Percentiles rank a stretch among this genome's conserved stretches.
Evolutionary conservation across 1,139 yeast genomes (phyloP).

Genomic region (Candida sojae): DNA sequence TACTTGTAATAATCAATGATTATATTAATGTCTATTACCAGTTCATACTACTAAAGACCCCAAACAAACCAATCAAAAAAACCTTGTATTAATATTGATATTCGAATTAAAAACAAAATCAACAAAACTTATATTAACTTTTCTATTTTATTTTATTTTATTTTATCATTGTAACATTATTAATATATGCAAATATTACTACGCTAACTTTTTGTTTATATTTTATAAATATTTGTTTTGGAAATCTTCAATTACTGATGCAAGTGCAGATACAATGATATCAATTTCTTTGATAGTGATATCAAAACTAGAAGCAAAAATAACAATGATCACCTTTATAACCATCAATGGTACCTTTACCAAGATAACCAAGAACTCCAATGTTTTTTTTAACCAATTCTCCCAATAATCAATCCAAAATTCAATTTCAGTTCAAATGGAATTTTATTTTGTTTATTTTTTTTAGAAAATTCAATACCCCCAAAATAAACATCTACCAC

Average conservation of each 20-base stretch:
- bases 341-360: constrained; percentile 36
- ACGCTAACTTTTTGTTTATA: too few relatives aligned
- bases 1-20: constrained; percentile 22
- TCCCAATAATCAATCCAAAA: constrained; percentile 23
- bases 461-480: constrained; percentile 56
- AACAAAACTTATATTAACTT: too few relatives aligned
- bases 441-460: constrained; percentile 46
- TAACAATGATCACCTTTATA: constrained; percentile 47
- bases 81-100: too few relatives aligned
- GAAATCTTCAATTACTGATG: neutral
- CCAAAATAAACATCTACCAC: constrained; percentile 67
- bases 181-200: too few relatives aligned
- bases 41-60: too few relatives aligned
- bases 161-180: too few relatives aligned
- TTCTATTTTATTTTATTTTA: too few relatives aligned
- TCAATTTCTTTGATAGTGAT: constrained; percentile 49
- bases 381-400: constrained; percentile 37
- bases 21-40: too few relatives aligned
- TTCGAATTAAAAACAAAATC: too few relatives aligned
- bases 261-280: constrained; percentile 8
- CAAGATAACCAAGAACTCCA: constrained; percentile 47
- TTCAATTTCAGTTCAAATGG: constrained; percentile 36
- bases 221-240: neutral
- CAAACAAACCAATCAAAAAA: too few relatives aligned
- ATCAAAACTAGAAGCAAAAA: constrained; percentile 53